Conservation (phyloP, 2,329 filamentous ascomycete genomes). For the Monosporascus cannonballus region DNA sequence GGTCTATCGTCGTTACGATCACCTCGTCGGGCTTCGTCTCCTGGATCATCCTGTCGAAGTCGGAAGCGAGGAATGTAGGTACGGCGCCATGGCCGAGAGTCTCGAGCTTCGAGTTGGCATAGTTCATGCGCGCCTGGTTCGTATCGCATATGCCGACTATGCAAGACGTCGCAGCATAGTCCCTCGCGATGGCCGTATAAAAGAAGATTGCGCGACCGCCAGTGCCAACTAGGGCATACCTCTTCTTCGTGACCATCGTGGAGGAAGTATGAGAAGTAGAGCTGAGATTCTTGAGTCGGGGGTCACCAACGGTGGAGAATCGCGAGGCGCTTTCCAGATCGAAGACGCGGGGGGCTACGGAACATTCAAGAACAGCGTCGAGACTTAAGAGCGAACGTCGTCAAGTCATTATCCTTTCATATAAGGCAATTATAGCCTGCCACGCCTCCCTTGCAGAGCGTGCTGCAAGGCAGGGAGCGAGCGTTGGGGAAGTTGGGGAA, state of each 20-base stretch:
- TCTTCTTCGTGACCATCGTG: constrained; percentile 27
- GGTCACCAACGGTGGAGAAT: background rate
- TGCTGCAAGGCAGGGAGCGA: too few species aligned
- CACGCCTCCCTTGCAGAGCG: too few species aligned
- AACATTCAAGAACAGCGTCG: too few species aligned
- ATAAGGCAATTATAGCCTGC: too few species aligned
- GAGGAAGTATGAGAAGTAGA: too few species aligned
- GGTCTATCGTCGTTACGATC: constrained; percentile 58
- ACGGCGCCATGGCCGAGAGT: constrained; percentile 40
- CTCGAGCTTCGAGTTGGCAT: constrained; percentile 44
- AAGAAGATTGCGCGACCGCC: constrained; percentile 56
- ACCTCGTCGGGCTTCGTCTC: constrained; percentile 54
- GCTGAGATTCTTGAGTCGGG: background rate
- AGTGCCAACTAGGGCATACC: constrained; percentile 52
- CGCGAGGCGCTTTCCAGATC: too few species aligned
- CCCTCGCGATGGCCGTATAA: constrained; percentile 50
- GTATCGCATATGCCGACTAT: constrained; percentile 55
- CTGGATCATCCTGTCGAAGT: constrained; percentile 53
- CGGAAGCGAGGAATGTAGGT: constrained; percentile 46
- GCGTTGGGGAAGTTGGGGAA: constrained; percentile 10
- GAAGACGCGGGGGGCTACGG: too few species aligned
- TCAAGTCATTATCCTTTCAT: too few species aligned
- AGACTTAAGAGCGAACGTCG: too few species aligned
- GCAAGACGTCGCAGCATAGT: constrained; percentile 42
- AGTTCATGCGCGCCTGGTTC: constrained; percentile 53